Conservation (phyloP, 768 basidiomycete species). For the Suillus discolor region DNA sequence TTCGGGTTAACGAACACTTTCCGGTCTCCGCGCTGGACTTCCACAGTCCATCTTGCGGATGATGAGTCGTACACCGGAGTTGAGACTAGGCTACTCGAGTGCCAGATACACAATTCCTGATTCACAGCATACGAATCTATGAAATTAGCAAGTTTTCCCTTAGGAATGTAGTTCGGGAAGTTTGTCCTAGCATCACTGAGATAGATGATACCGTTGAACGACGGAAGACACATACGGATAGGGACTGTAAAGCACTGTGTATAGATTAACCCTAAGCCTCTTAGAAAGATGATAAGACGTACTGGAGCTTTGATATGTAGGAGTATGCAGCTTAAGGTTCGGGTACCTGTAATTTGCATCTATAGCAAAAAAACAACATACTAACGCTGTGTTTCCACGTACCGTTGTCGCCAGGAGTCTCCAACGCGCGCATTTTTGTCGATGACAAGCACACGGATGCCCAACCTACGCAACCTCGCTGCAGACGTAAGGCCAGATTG, state of each 20-base stretch:
- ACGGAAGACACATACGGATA: slow-evolving; percentile 46
- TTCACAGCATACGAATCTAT: slow-evolving; percentile 56
- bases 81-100: slow-evolving; percentile 38
- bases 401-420: slow-evolving; percentile 54
- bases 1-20: not conserved
- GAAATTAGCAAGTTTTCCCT: slow-evolving; percentile 53
- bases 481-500: slow-evolving; percentile 64
- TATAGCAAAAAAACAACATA: slow-evolving; percentile 40
- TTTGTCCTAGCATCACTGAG: not conserved
- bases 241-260: slow-evolving; percentile 46
- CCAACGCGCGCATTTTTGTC: slow-evolving; percentile 50
- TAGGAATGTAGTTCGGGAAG: not conserved
- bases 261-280: not conserved
- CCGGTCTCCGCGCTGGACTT: not conserved
- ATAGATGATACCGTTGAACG: slow-evolving; percentile 33
- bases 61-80: slow-evolving; percentile 18
- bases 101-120: slow-evolving; percentile 61
- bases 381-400: slow-evolving; percentile 47
- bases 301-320: slow-evolving; percentile 53
- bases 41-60: not conserved
- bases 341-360: not conserved
- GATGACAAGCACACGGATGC: slow-evolving; percentile 51
- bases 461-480: slow-evolving; percentile 55
- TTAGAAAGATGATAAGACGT: slow-evolving; percentile 14
- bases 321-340: slow-evolving; percentile 39